Evolutionary conservation across 257 asterid species (phyloP), one percentile per base, ranked within the genome.

Genomic region (Plectranthus barbatus): DNA sequence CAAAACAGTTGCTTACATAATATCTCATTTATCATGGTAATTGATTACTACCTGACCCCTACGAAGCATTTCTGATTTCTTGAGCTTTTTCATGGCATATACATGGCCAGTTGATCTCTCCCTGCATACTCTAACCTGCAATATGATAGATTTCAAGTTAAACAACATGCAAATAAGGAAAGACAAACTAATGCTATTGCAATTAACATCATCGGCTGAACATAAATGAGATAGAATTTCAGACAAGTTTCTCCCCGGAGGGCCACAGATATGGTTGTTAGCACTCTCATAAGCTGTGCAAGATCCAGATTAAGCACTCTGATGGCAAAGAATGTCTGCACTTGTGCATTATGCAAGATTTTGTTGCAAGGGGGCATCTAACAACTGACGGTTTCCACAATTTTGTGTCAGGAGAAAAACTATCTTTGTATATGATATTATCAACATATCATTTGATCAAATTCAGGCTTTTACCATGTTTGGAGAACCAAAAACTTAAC

Each of bases 11-110:
- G n/a, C 66, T 70, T 54, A 62, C 12, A 49, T 13, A 67, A 40
- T 40, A 19, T 51, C 59, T 42, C 62, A 46, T 15, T 55, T 58
- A 7, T 47, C 29, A 58, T 19, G 15, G 53, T 12, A 46, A 74
- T 55, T 31, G 18, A 17, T 39, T 50, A 56, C 49, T 62, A 91
- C 98, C 98, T 91, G 98, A 70, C 98, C 98, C 77, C 98, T 78
- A 34, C 98, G 96, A 58, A 91, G 95, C 98, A 91, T 91, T 83
- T 91, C 98, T 7, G 98, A 88, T 72, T 91, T 91, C 86, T 88
- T 91, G 57, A 91, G 96, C 77, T 91, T 91, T 76, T 91, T 91
- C 98, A 91, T 91, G 74, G 98, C 98, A 55, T 84, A 91, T 29
- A 91, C 95, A 78, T 91, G 87, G 67, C 88, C 66, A 49, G 95